A percentile compares a stretch with the other conserved stretches of the same genome.
phyloP scores from a whole-genome alignment of 345 rosid genomes.

The Luvunga scandens region DNA sequence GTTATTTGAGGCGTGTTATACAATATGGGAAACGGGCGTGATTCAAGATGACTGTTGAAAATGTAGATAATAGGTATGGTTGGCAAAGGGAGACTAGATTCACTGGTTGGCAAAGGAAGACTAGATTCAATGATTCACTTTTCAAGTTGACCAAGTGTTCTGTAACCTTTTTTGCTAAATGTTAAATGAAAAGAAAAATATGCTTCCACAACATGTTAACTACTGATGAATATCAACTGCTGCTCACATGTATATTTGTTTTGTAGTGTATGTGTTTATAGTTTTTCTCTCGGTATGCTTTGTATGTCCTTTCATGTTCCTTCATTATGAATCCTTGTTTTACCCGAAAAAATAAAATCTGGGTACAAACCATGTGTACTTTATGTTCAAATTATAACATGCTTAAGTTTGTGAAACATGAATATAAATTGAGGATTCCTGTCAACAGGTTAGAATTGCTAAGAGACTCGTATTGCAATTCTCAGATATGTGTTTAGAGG shows the following conservation, averaged over 20 bases:
- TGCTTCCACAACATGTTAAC: background rate
- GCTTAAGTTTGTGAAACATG: constrained; percentile 1
- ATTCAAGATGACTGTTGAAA: background rate
- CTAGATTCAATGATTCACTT: background rate
- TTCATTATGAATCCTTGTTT: background rate
- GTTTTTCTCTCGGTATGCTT: background rate
- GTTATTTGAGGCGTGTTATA: background rate
- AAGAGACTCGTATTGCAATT: constrained; percentile 19
- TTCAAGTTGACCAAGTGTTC: background rate
- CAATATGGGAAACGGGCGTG: background rate
- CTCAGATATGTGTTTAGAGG: constrained; percentile 32
- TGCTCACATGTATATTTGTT: background rate
- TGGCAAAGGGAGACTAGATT: constrained; percentile 1
- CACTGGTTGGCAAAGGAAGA: background rate
- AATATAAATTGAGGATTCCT: constrained; percentile 25
- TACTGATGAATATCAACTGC: background rate
- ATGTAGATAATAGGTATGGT: background rate
- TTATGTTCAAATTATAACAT: background rate
- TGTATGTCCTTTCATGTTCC: background rate
- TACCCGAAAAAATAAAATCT: background rate
- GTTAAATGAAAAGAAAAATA: background rate
- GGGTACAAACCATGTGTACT: too few species aligned
- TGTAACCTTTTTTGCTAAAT: background rate
- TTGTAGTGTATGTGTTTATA: background rate
- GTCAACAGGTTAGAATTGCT: constrained; percentile 36